phyloP scores from a whole-genome alignment of 2,329 filamentous ascomycete genomes.

The Talaromyces sp. region DNA sequence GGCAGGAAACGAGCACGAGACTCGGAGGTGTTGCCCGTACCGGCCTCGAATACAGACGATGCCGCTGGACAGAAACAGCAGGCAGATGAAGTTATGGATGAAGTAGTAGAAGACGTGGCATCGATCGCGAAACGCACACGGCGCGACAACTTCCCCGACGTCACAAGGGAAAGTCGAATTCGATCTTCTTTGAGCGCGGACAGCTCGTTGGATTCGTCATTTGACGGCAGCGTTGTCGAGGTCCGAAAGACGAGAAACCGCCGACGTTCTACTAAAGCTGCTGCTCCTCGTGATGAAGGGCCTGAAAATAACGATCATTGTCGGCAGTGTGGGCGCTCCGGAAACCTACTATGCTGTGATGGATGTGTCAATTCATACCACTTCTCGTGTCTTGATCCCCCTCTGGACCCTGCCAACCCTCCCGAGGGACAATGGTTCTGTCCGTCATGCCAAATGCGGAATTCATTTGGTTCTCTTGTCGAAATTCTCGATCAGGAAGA shows the following conservation, averaged over 20 bases:
- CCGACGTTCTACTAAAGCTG: background rate
- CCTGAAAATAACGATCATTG: slow-evolving; percentile 84
- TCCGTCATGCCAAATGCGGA: slow-evolving; percentile 51
- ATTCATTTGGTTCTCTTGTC: slow-evolving; percentile 61
- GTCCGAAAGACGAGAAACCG: background rate
- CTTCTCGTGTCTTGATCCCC: slow-evolving; percentile 80
- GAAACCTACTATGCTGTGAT: slow-evolving; percentile 88
- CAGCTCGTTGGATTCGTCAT: background rate
- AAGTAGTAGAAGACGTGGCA: slow-evolving; percentile 16
- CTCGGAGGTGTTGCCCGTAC: slow-evolving; percentile 6
- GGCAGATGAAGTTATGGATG: slow-evolving; percentile 24
- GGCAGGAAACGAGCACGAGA: slow-evolving; percentile 10
- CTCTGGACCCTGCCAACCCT: slow-evolving; percentile 57
- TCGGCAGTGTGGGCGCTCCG: slow-evolving; percentile 75
- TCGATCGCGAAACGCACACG: slow-evolving; percentile 20
- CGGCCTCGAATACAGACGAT: slow-evolving; percentile 11
- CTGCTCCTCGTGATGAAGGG: slow-evolving; percentile 12
- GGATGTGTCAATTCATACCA: slow-evolving; percentile 87
- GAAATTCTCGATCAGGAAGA: slow-evolving; percentile 61
- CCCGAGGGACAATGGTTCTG: slow-evolving; percentile 79
- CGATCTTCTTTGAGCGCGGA: slow-evolving; percentile 18
- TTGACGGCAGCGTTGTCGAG: background rate
- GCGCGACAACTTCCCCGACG: slow-evolving; percentile 17
- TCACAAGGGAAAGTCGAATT: slow-evolving; percentile 20
- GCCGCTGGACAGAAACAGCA: slow-evolving; percentile 21